phyloP scores from a whole-genome alignment of 148 eudicot genomes.

The Fagopyrum tataricum region DNA sequence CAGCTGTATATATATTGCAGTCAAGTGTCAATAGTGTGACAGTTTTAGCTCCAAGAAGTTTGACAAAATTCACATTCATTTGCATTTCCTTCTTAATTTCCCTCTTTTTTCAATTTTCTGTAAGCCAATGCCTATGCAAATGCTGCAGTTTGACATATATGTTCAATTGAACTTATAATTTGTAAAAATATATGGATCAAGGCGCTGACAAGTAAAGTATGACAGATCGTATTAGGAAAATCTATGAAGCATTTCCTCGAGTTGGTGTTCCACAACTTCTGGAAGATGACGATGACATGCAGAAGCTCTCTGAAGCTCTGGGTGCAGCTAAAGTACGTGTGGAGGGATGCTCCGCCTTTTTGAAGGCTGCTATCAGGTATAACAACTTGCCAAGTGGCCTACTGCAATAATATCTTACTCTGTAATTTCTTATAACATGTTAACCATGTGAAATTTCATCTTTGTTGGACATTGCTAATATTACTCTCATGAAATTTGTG shows the following conservation, averaged over 20 bases:
- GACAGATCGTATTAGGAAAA: constrained; percentile 75
- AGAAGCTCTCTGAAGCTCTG: constrained; percentile 73
- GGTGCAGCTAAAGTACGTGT: constrained; percentile 87
- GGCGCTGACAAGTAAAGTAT: constrained; percentile 23
- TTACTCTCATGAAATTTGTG: background rate
- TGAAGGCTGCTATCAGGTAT: constrained; percentile 83
- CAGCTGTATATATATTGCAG: background rate
- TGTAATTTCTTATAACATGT: background rate
- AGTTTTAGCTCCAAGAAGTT: background rate
- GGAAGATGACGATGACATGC: constrained; percentile 82
- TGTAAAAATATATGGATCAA: background rate
- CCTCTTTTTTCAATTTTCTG: background rate
- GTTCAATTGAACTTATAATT: background rate
- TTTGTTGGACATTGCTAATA: background rate
- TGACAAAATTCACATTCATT: background rate
- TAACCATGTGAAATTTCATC: background rate
- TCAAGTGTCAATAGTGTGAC: background rate
- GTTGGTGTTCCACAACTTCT: constrained; percentile 64
- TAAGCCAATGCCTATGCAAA: background rate
- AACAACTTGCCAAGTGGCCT: constrained; percentile 13
- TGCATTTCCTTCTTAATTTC: background rate
- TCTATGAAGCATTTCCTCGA: constrained; percentile 70
- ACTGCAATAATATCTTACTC: background rate
- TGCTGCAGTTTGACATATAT: background rate
- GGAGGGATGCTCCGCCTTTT: constrained; percentile 78